Base-by-base conservation (phyloP, 2,329 filamentous ascomycete genomes). In the Penicillium sp. region DNA sequence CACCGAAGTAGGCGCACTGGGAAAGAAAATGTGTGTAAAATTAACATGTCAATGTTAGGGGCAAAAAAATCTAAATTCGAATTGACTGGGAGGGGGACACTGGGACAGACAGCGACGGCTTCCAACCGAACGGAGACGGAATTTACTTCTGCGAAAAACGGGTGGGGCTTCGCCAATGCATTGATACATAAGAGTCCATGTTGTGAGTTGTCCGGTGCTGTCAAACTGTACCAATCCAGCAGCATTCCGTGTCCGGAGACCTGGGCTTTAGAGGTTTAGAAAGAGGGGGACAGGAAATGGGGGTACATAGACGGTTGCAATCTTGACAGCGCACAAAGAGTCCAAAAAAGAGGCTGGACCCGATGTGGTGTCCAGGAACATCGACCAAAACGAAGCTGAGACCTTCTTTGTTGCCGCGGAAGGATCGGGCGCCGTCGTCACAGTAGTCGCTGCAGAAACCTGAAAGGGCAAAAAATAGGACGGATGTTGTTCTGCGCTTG, bases 151-250 rank as follows among this genome's bases (percentile, higher is more conserved):
- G 15, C 43, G 51, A 66, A 69, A 69, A 71, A 71, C 65, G 59
- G 66, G 73, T 72, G 73, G 73, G 73, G 71, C 68, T 60, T 62
- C 49, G 51, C 54, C 54, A 61, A 62, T 61, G 62, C 58, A 61
- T 63, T 61, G 58, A 63, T 59, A 55, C 57, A 31, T 34, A 55
- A 55, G 41, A 56, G 58, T 10, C 59, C 63, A 65, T 59, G 58
- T 54, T 34, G 48, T 60, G 61, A 61, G 63, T 57, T 61, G 59
- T 59, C 60, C 47, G 41, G 50, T 53, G 58, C 28, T 61, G 45
- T 35, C 1, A 0, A 10, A 20, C 10, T 49, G 28, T 49, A 49
- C 47, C 47, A 35, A 35, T 35, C 47, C 47, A 35, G 31, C 28
- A 49, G 47, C n/a, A 49, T 34, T 34, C 35, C 35, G 34, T 28